phyloP scores from a whole-genome alignment of 2,329 filamentous ascomycete genomes.

The Thermoascus crustaceus region DNA sequence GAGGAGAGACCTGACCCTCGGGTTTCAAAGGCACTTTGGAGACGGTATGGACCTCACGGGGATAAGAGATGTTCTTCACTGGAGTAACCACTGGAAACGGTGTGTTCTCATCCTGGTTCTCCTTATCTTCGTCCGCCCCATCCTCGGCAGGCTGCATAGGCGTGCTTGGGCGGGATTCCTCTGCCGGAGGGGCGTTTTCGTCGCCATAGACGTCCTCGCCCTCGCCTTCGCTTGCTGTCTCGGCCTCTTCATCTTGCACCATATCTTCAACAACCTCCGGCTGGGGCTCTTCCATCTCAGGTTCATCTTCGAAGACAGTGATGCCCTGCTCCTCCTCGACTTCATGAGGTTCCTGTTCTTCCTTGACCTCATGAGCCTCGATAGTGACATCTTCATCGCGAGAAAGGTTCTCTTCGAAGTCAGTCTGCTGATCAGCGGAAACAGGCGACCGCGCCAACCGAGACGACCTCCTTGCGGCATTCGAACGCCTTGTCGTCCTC shows the following conservation, averaged over 20 bases:
- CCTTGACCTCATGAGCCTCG: neutral
- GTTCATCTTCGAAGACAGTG: neutral
- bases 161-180: neutral
- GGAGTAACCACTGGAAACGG: constrained; percentile 47
- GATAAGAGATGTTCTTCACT: constrained; percentile 38
- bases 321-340: constrained; percentile 7
- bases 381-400: neutral
- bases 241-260: too few relatives aligned
- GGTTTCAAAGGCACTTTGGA: constrained; percentile 70
- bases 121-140: constrained; percentile 19
- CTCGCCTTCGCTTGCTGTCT: too few relatives aligned
- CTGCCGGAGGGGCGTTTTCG: neutral
- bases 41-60: constrained; percentile 59
- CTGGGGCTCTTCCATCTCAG: neutral
- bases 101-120: constrained; percentile 14
- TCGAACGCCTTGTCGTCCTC: too few relatives aligned
- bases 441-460: too few relatives aligned
- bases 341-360: neutral
- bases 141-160: neutral
- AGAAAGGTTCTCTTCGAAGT: constrained; percentile 11
- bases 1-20: constrained; percentile 45
- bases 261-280: too few relatives aligned
- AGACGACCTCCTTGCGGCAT: too few relatives aligned
- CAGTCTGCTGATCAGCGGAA: constrained; percentile 29
- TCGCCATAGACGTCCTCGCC: neutral